Percentiles rank a stretch among this genome's conserved stretches.
phyloP scores from a whole-genome alignment of 2,329 filamentous ascomycete genomes.

The Microdochium bolleyi region DNA sequence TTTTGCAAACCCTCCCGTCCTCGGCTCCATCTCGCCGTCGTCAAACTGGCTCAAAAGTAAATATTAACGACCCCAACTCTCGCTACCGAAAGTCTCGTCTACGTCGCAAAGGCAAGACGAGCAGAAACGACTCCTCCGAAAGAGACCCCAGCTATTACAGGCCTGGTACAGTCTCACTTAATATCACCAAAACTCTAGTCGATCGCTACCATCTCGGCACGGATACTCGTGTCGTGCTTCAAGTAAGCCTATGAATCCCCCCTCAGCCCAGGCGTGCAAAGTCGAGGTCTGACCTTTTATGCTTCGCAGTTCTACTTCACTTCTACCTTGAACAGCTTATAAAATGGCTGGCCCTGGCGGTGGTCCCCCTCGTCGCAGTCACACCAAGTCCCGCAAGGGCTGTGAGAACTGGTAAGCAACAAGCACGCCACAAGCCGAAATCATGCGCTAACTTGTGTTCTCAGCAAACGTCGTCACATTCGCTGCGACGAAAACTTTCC shows the following conservation, averaged over 20 bases:
- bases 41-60: neutral
- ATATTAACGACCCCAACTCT: neutral
- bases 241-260: conserved; percentile 12
- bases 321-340: conserved; percentile 20
- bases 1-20: neutral
- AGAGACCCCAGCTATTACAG: neutral
- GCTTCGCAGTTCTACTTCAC: conserved; percentile 25
- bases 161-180: neutral
- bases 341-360: conserved; percentile 89
- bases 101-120: neutral
- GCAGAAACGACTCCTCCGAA: neutral
- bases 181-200: neutral
- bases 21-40: neutral
- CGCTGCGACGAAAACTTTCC: conserved; percentile 96
- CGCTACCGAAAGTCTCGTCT: neutral
- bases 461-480: conserved; percentile 85
- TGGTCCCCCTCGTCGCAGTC: conserved; percentile 80
- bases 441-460: conserved; percentile 7
- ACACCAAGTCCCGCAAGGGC: conserved; percentile 97
- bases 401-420: conserved; percentile 78
- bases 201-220: conserved; percentile 22
- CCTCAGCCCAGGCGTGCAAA: neutral
- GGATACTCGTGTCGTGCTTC: conserved; percentile 16
- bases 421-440: neutral
- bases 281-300: conserved; percentile 10